Base-by-base conservation (phyloP, 306 rosid genomes). In the Cyamopsis tetragonoloba region DNA sequence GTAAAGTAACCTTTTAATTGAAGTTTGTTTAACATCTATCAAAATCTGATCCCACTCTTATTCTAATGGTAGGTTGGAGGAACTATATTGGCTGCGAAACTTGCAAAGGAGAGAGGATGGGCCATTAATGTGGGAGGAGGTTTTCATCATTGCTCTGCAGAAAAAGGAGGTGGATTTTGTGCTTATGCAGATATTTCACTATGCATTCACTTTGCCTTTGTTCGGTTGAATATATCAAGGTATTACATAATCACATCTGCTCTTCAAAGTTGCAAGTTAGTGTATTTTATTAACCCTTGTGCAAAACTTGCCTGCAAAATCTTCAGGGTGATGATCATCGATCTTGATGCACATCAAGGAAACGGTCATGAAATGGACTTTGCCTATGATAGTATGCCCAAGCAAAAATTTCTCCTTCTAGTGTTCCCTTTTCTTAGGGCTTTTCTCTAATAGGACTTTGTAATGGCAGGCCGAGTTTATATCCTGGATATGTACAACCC, bases 311-410 rank as follows among this genome's bases (percentile, higher is more conserved):
- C 57, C 46, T 82, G 72, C 68, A 41, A 60, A 63, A 57, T 62
- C 67, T 83, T 46, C 82, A 92, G 96, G 80, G 96, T 83, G 77
- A 89, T 92, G 96, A 92, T 92, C 51, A 80, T 92, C 76, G 98
- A 89, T 88, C 96, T 92, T 59, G 98, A 92, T 76, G 98, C 96
- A 72, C 98, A 89, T 83, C 96, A 92, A 92, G 98, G 98, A 78
- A 87, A 92, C 71, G 98, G 98, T 68, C 93, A 87, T 66, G 98
- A 87, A 77, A 80, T 59, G 66, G 98, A 89, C 85, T 92, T 92
- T 58, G 67, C 86, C 22, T 34, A 70, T 60, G 96, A 92, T 50
- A 75, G 96, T 89, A 87, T 34, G 95, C 44, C 72, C 84, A 73
- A 80, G n/a, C n/a, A 67, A 37, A 47, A 18, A 7, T 22, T 66